Conservation (phyloP, 1,139 yeast species). For the Debaryomyces udenii region DNA sequence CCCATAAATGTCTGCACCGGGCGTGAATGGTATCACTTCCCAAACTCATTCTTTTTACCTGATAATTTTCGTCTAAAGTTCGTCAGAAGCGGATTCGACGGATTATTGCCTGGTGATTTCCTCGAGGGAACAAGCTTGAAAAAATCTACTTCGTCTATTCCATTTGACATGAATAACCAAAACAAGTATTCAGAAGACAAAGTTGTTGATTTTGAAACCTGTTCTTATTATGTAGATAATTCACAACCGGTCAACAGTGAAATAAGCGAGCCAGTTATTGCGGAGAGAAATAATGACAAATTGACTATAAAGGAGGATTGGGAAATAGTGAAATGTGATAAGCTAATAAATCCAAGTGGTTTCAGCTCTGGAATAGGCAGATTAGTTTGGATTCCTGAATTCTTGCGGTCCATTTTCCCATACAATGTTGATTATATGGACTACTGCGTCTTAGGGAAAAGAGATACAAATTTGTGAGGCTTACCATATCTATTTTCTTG, state of each 20-base stretch:
- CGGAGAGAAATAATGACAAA: slow-evolving; percentile 17
- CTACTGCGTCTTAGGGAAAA: slow-evolving; percentile 42
- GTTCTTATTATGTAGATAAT: slow-evolving; percentile 66
- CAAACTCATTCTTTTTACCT: slow-evolving; percentile 81
- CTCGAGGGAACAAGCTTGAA: slow-evolving; percentile 38
- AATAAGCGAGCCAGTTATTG: slow-evolving; percentile 31
- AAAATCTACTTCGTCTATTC: slow-evolving; percentile 44
- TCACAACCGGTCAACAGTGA: slow-evolving; percentile 26
- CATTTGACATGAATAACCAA: slow-evolving; percentile 71
- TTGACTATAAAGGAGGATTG: slow-evolving; percentile 32
- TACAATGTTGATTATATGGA: slow-evolving; percentile 45
- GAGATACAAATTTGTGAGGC: not conserved
- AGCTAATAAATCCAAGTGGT: slow-evolving; percentile 52
- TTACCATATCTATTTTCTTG: not conserved
- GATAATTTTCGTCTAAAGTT: slow-evolving; percentile 62
- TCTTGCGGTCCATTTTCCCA: slow-evolving; percentile 24
- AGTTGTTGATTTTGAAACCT: slow-evolving; percentile 43
- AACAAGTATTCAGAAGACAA: slow-evolving; percentile 63
- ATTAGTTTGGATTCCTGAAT: slow-evolving; percentile 47
- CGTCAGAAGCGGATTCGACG: slow-evolving; percentile 78
- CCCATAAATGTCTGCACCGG: slow-evolving; percentile 74
- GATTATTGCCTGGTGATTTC: slow-evolving; percentile 88
- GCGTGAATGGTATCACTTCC: slow-evolving; percentile 93
- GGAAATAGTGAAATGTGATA: slow-evolving; percentile 45
- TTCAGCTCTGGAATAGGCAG: slow-evolving; percentile 47